These are phyloP conservation scores for Sporothrix pseudoabietina DNA, from an alignment of 2,329 filamentous ascomycete species.

Conservation along the genomic window DNA sequence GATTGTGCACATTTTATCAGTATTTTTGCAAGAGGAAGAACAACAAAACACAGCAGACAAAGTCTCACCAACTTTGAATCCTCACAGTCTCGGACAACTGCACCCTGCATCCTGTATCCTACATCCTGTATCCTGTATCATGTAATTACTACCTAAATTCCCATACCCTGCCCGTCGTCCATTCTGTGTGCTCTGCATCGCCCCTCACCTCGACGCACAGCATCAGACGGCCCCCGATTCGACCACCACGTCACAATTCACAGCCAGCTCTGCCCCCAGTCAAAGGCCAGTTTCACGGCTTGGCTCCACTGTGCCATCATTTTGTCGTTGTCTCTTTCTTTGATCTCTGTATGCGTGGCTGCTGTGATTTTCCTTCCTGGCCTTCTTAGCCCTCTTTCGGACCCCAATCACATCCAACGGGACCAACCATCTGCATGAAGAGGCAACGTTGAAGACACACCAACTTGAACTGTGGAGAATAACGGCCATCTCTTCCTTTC, in stretches of 20 bases:
- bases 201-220: conserved; percentile 16
- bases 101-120: background rate
- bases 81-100: conserved; percentile 18
- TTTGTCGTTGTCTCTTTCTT: background rate
- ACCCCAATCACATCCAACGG: conserved; percentile 27
- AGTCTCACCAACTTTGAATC: background rate
- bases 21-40: background rate
- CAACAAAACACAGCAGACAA: background rate
- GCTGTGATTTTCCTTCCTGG: background rate
- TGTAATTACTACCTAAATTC: background rate
- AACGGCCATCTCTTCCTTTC: background rate
- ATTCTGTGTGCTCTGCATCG: conserved; percentile 8
- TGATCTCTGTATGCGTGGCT: background rate
- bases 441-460: conserved; percentile 18
- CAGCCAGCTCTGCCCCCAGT: background rate
- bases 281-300: background rate
- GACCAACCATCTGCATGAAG: conserved; percentile 25
- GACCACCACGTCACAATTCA: conserved; percentile 17
- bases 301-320: conserved; percentile 2
- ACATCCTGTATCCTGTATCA: background rate
- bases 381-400: background rate
- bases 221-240: conserved; percentile 20
- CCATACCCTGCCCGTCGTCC: background rate
- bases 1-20: background rate
- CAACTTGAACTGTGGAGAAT: background rate